Conservation (phyloP, 139 green algal genomes). For the Micractinium conductrix region DNA sequence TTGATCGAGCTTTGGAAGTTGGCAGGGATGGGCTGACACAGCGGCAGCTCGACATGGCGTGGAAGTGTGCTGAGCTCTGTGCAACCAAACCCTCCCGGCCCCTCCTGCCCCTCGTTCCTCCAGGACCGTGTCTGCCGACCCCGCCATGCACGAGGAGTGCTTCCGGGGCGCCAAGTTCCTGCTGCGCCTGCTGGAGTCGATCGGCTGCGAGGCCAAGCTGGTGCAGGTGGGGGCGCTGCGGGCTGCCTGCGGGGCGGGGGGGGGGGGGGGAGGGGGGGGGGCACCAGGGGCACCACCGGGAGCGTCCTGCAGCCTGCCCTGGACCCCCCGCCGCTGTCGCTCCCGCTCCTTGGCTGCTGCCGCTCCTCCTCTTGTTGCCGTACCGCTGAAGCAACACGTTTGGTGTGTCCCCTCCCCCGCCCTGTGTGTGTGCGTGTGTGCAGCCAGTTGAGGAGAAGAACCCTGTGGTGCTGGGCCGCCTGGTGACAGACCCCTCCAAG, state of each 20-base stretch:
- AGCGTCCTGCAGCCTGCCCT: no score
- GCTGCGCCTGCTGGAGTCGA: conserved; percentile 79
- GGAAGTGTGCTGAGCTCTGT: no score
- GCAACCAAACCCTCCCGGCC: not conserved
- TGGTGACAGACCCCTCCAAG: conserved; percentile 69
- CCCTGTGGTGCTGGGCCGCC: conserved; percentile 86
- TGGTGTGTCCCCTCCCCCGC: not conserved
- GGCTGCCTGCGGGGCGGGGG: no score
- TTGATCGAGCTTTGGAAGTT: no score
- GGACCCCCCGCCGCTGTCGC: no score
- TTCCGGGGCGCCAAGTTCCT: conserved; percentile 92
- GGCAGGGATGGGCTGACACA: no score
- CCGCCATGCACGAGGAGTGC: conserved; percentile 78
- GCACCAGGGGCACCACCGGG: no score
- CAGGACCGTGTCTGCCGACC: conserved; percentile 69
- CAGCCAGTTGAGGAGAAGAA: conserved; percentile 77
- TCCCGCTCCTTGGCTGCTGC: no score
- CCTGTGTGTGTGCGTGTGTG: not conserved
- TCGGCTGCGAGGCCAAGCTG: conserved; percentile 87
- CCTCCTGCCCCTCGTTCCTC: not conserved
- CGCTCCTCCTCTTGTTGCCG: no score
- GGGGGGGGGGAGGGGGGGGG: no score
- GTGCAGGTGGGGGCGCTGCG: not conserved
- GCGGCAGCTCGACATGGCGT: no score
- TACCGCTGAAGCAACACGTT: no score